Percentiles rank a stretch among this genome's conserved stretches.
Evolutionary conservation across 75 land plant species (phyloP).

Genomic region (Sequoiadendron giganteum): DNA sequence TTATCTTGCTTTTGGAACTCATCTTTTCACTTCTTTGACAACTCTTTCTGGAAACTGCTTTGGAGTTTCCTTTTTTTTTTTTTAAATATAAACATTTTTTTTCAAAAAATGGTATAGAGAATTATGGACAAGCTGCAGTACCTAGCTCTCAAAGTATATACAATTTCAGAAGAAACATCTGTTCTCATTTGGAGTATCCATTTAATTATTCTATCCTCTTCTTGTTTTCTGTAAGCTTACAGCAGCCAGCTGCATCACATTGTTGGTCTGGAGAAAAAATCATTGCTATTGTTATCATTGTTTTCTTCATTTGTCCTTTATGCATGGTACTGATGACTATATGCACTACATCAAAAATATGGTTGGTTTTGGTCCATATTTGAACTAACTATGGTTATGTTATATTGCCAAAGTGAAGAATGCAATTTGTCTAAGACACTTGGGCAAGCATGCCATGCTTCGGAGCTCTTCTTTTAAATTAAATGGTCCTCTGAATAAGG

Average conservation of each 20-base stretch:
- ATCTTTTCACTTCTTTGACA: too few species aligned
- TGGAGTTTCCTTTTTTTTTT: too few species aligned
- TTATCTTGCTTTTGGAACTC: neutral
- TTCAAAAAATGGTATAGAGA: too few species aligned
- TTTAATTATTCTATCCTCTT: neutral
- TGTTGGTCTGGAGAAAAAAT: neutral
- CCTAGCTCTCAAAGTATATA: neutral
- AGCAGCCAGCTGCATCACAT: neutral
- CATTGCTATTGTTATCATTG: neutral
- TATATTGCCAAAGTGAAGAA: constrained; percentile 1
- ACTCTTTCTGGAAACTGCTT: too few species aligned
- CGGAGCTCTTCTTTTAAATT: neutral
- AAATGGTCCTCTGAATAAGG: neutral
- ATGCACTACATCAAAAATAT: neutral
- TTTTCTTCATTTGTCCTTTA: neutral
- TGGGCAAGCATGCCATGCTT: neutral
- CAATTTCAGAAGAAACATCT: neutral
- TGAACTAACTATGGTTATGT: neutral
- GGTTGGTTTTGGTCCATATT: neutral
- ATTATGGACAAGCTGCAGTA: neutral
- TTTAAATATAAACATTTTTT: too few species aligned
- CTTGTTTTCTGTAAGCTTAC: neutral
- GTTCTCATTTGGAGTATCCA: neutral
- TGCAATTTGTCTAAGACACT: neutral
- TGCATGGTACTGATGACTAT: neutral